Conservation (phyloP, 129 eudicot species). For the Escallonia herrerae region DNA sequence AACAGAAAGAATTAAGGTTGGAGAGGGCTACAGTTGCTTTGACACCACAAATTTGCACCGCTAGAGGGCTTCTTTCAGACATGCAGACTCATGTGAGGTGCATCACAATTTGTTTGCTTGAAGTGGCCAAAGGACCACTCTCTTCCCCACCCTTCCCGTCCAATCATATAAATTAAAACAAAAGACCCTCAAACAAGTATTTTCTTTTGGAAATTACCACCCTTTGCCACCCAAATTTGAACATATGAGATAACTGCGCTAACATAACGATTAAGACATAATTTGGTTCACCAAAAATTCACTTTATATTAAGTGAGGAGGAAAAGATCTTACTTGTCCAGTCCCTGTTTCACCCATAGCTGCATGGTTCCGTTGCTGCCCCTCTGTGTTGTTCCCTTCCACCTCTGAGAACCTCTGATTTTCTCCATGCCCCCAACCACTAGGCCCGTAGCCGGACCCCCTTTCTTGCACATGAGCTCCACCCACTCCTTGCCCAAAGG, state of each 20-base stretch:
- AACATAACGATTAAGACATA: not conserved
- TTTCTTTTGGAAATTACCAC: too few relatives aligned
- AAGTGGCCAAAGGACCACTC: too few relatives aligned
- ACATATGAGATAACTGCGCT: not conserved
- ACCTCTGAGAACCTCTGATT: constrained; percentile 18
- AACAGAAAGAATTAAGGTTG: not conserved
- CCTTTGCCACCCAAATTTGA: not conserved
- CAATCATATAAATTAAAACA: not conserved
- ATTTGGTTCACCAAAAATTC: not conserved
- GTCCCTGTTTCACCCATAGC: constrained; percentile 22
- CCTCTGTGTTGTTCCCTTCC: constrained; percentile 17
- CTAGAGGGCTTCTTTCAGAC: too few relatives aligned
- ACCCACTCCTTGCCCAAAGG: constrained; percentile 15
- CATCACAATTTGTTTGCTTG: too few relatives aligned
- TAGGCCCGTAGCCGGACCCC: constrained; percentile 14
- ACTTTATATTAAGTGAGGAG: not conserved
- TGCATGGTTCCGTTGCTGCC: constrained; percentile 36
- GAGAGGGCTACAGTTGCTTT: not conserved
- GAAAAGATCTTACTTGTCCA: constrained; percentile 34
- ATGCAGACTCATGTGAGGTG: too few relatives aligned
- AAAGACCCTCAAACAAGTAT: not conserved
- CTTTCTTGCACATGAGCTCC: constrained; percentile 18
- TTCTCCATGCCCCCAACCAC: constrained; percentile 28
- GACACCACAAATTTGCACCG: too few relatives aligned
- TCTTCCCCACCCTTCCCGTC: too few relatives aligned